Percentiles rank a stretch among this genome's conserved stretches.
Conservation (phyloP, 306 rosid genomes). For the Oemleria cerasiformis region DNA sequence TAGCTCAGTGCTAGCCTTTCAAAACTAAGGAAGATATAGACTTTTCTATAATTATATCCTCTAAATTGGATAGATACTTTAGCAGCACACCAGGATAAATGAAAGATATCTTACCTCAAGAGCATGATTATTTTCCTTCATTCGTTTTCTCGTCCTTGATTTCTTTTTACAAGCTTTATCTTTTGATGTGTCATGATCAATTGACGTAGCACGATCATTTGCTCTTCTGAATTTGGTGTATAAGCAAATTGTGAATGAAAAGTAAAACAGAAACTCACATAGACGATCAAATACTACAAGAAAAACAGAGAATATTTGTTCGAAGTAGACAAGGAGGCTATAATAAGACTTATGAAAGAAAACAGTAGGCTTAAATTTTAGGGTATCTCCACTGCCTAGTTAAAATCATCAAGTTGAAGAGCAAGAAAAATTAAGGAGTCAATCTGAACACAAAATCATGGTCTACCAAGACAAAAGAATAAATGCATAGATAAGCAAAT, state of each 20-base stretch:
- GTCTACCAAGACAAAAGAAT: neutral
- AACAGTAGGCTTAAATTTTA: neutral
- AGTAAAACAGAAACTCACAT: neutral
- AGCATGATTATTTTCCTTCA: slow-evolving; percentile 13
- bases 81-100: slow-evolving; percentile 10
- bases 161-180: slow-evolving; percentile 10
- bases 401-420: neutral
- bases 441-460: too few species aligned
- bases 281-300: neutral
- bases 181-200: slow-evolving; percentile 16
- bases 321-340: neutral
- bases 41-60: neutral
- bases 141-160: slow-evolving; percentile 32
- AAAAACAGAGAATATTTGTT: neutral
- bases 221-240: slow-evolving; percentile 22
- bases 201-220: slow-evolving; percentile 8
- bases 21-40: neutral
- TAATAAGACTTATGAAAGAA: neutral
- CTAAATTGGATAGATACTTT: neutral
- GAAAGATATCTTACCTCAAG: slow-evolving; percentile 33
- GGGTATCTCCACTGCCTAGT: neutral
- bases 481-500: neutral
- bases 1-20: neutral
- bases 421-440: neutral
- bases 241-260: neutral